Conservation (phyloP, 148 eudicot species). For the Rhododendron vialii region DNA sequence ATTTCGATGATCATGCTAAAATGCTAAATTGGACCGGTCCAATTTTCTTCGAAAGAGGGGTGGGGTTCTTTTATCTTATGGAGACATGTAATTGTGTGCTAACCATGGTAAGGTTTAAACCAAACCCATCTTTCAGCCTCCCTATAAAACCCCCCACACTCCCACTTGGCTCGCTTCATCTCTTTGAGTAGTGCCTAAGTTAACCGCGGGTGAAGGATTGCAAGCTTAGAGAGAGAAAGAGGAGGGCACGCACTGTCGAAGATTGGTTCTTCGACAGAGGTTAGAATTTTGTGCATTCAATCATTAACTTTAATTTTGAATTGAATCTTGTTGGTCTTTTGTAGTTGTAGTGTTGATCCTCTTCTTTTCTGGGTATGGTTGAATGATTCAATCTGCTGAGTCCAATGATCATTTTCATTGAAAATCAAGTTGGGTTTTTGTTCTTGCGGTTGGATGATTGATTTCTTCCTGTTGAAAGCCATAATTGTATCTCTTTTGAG, state of each 20-base stretch:
- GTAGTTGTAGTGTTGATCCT: background rate
- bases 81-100: background rate
- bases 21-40: background rate
- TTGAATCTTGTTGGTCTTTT: background rate
- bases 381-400: background rate
- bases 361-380: background rate
- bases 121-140: background rate
- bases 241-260: background rate
- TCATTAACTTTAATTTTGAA: background rate
- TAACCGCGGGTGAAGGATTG: background rate
- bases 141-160: background rate
- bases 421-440: background rate
- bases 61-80: background rate
- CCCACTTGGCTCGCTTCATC: background rate
- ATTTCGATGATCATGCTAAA: background rate
- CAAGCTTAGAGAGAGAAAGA: background rate
- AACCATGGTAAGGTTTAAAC: slow-evolving; percentile 6
- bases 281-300: background rate
- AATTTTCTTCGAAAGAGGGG: background rate
- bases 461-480: background rate
- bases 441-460: background rate
- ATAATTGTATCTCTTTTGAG: background rate
- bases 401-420: background rate
- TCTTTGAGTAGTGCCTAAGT: background rate
- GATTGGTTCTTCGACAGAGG: background rate